phyloP scores from a whole-genome alignment of 192 early-diverging fungal genomes.

The Chytriomyces confervae region DNA sequence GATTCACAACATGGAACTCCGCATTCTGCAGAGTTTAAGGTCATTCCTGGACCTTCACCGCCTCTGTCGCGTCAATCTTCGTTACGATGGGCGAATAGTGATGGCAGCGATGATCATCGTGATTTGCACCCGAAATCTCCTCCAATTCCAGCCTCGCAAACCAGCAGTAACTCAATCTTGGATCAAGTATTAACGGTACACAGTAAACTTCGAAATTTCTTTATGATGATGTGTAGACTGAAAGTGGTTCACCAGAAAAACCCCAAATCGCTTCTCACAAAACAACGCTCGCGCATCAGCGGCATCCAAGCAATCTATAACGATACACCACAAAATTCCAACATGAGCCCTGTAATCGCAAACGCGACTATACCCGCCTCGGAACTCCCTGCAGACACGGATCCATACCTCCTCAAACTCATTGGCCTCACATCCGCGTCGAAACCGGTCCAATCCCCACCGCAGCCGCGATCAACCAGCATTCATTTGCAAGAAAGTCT shows the following conservation, averaged over 20 bases:
- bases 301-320: too few species aligned
- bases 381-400: constrained; percentile 5
- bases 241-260: background rate
- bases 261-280: constrained; percentile 15
- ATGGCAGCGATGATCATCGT: background rate
- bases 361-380: background rate
- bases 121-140: background rate
- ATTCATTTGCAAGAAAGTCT: background rate
- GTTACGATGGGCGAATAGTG: background rate
- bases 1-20: too few species aligned
- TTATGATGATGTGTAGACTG: background rate
- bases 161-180: background rate
- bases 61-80: background rate
- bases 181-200: background rate
- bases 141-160: background rate
- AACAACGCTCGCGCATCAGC: background rate
- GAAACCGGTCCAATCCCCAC: background rate
- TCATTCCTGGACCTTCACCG: too few species aligned
- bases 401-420: constrained; percentile 23
- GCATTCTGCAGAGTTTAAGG: too few species aligned
- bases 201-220: background rate
- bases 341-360: background rate
- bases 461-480: background rate
- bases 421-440: constrained; percentile 11
- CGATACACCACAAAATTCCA: too few species aligned